Evolutionary conservation across 2,329 filamentous ascomycete species (phyloP).

Genomic region (Phoma sp.): DNA sequence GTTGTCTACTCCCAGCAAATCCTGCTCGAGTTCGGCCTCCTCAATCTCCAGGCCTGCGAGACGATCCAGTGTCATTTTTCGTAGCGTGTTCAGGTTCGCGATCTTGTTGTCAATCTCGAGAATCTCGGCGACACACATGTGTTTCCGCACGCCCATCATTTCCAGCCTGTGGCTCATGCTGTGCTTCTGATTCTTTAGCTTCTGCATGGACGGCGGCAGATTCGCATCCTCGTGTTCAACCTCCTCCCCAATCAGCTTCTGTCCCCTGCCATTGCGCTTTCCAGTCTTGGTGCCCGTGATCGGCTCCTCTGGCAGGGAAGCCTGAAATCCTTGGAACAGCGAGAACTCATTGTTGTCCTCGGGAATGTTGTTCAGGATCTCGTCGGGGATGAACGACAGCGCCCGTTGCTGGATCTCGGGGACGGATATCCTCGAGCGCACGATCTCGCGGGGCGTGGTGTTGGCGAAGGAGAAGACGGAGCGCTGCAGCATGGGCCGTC

Average conservation of each 20-base stretch:
- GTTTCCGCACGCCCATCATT: constrained; percentile 90
- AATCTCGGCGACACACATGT: constrained; percentile 97
- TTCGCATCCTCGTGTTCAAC: constrained; percentile 58
- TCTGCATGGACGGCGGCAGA: constrained; percentile 71
- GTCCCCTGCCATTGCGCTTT: constrained; percentile 74
- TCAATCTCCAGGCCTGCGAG: constrained; percentile 88
- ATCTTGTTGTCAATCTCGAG: constrained; percentile 97
- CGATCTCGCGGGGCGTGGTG: constrained; percentile 90
- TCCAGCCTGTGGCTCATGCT: constrained; percentile 85
- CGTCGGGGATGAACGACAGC: constrained; percentile 85
- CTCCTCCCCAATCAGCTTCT: constrained; percentile 76
- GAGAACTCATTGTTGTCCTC: constrained; percentile 87
- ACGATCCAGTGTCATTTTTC: constrained; percentile 87
- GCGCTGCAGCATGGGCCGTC: constrained; percentile 82
- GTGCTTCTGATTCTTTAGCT: constrained; percentile 81
- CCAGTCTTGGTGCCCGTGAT: constrained; percentile 59
- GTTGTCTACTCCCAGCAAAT: constrained; percentile 70
- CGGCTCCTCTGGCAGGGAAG: constrained; percentile 77
- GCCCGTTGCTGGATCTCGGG: constrained; percentile 94
- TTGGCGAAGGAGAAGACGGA: constrained; percentile 90
- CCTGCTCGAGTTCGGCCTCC: constrained; percentile 87
- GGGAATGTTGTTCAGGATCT: constrained; percentile 87
- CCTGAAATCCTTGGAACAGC: constrained; percentile 95
- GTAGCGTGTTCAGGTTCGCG: constrained; percentile 89
- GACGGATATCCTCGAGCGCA: constrained; percentile 88